Percentiles rank a stretch among this genome's conserved stretches.
Conservation (phyloP, 2,329 filamentous ascomycete genomes). For the Teratosphaeria zuluensis region DNA sequence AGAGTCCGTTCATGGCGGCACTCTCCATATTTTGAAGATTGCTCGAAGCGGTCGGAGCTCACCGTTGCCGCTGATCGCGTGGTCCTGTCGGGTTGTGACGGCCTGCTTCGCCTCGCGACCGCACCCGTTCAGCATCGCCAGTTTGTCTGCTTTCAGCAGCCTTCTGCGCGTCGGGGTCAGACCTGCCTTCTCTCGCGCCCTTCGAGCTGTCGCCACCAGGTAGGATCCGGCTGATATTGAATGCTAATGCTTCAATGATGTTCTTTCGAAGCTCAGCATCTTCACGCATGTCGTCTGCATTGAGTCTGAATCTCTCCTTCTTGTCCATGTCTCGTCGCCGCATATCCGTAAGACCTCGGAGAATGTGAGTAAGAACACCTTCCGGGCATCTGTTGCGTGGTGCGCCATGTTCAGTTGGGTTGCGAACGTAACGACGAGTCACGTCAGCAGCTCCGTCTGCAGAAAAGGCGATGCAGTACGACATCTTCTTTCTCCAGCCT, state of each 20-base stretch:
- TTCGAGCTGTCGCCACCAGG: constrained; percentile 33
- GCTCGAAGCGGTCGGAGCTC: neutral
- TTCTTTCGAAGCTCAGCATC: constrained; percentile 65
- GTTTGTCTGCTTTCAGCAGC: constrained; percentile 24
- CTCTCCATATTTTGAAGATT: neutral
- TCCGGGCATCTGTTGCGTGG: constrained; percentile 74
- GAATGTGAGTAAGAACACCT: constrained; percentile 81
- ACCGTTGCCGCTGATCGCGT: constrained; percentile 4
- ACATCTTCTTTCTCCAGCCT: constrained; percentile 92
- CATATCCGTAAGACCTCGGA: constrained; percentile 80
- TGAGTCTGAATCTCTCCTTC: constrained; percentile 69
- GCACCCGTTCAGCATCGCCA: constrained; percentile 4
- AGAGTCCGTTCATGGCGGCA: neutral
- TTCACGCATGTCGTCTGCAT: constrained; percentile 70
- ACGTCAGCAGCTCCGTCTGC: constrained; percentile 69
- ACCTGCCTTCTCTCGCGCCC: constrained; percentile 15
- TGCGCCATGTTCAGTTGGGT: constrained; percentile 57
- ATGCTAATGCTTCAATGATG: constrained; percentile 63
- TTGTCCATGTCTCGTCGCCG: constrained; percentile 78
- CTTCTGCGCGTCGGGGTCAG: constrained; percentile 39
- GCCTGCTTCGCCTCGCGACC: constrained; percentile 3
- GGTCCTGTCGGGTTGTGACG: constrained; percentile 5
- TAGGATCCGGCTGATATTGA: constrained; percentile 60
- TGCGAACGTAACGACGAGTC: constrained; percentile 60
- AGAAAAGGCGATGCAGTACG: constrained; percentile 94